Evolutionary conservation across 2,329 filamentous ascomycete species (phyloP), one percentile per base, ranked within the genome.

Genomic region (Juglanconis oblonga): DNA sequence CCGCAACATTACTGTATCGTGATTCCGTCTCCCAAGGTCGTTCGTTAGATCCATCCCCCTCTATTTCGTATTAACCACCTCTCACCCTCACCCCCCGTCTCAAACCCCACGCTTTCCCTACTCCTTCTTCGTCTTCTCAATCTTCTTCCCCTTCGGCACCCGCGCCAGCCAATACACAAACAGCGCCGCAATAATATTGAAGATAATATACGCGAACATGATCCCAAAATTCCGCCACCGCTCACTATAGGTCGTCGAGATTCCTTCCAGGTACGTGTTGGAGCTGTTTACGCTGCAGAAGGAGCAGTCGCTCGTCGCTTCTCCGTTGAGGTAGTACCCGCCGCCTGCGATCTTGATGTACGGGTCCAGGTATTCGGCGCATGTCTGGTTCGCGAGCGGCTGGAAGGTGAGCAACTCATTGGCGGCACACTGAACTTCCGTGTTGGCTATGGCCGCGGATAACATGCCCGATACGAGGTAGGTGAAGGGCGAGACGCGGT

Each of bases 401-500:
- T 84, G 75, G 68, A 95, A 87, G 6, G 74, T 71, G 29, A 89
- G 76, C 58, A 83, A 76, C 70, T 95, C 91, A 66, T 87, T 88
- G 1, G 69, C 42, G 1, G 87, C 82, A 71, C 91, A 94, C 1
- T 69, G 66, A 29, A 91, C 83, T 0, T 68, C 47, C 0, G 82
- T 82, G 64, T 87, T 84, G 9, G 87, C 87, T 32, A 94, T 74
- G 0, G 82, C 86, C 2, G 83, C 82, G 0, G 84, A 80, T 5
- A 91, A 72, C 69, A 94, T 81, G 0, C 85, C 87, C 47, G 82
- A 80, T 38, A 91, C 82, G 2, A 92, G 76, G 70, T 94, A 94
- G 0, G 88, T 90, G 70, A 93, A 86, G 0, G 89, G 88, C 0
- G 84, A 88, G 47, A 88, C 74, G 42, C 87, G 81, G 72, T 90